These are phyloP conservation scores for Silene uniflora DNA, from an alignment of 148 eudicot species.

Conservation along the genomic window DNA sequence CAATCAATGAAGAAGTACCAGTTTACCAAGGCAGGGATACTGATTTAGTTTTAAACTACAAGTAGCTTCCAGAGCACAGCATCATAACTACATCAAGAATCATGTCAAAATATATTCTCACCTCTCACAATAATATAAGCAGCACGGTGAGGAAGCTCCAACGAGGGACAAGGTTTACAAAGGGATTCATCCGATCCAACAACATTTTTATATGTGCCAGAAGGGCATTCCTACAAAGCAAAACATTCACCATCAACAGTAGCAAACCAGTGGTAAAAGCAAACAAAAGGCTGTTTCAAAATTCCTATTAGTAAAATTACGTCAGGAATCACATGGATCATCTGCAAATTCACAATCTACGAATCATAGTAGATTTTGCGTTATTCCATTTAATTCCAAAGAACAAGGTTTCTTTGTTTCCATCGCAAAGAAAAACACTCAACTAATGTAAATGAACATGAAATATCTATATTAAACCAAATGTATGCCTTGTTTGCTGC, in stretches of 20 bases:
- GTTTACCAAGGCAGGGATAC: background rate
- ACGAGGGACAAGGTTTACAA: slow-evolving; percentile 59
- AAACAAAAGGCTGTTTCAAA: background rate
- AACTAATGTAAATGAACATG: slow-evolving; percentile 2
- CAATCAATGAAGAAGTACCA: background rate
- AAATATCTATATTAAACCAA: background rate
- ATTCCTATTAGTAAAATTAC: background rate
- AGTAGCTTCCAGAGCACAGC: background rate
- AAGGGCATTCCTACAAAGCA: slow-evolving; percentile 74
- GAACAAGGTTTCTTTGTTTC: background rate
- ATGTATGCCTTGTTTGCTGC: background rate
- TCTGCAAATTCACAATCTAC: background rate
- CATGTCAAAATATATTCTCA: slow-evolving; percentile 21
- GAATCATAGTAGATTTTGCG: background rate
- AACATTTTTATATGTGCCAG: slow-evolving; percentile 84
- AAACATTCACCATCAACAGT: slow-evolving; percentile 1
- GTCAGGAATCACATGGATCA: background rate
- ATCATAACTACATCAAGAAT: background rate
- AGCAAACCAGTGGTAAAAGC: background rate
- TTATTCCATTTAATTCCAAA: background rate
- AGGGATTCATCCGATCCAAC: slow-evolving; percentile 72
- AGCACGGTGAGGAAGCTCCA: slow-evolving; percentile 86
- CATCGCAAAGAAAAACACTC: slow-evolving; percentile 8
- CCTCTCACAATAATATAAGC: slow-evolving; percentile 64
- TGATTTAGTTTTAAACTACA: slow-evolving; percentile 1